Conservation (phyloP, 495 filamentous ascomycete genomes). For the Astrothelium macrocarpum region DNA sequence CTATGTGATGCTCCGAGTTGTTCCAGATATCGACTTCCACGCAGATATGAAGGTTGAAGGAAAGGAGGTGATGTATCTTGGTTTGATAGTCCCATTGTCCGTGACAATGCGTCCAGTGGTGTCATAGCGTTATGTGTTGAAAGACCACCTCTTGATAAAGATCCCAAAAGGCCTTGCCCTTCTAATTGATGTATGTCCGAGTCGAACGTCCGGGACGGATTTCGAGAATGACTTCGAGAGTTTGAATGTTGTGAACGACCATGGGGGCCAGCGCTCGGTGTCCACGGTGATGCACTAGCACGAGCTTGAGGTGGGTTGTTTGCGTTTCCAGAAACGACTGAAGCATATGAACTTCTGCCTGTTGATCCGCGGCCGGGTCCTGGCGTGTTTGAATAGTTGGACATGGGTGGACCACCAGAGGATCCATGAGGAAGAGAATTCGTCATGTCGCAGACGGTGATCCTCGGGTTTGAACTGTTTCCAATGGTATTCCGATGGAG, state of each 20-base stretch:
- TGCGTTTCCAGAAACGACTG: constrained; percentile 63
- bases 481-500: background rate
- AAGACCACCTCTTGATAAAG: constrained; percentile 1
- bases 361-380: constrained; percentile 11
- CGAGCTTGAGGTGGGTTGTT: constrained; percentile 49
- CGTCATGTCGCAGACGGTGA: background rate
- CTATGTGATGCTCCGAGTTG: constrained; percentile 60
- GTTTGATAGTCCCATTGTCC: constrained; percentile 18
- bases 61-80: constrained; percentile 36
- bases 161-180: constrained; percentile 6
- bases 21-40: constrained; percentile 64
- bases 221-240: constrained; percentile 22
- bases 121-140: background rate
- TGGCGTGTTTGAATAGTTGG: constrained; percentile 13
- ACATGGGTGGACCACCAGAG: constrained; percentile 28
- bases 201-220: constrained; percentile 30
- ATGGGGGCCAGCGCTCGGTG: constrained; percentile 12
- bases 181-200: constrained; percentile 29
- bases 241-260: constrained; percentile 11
- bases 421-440: constrained; percentile 23
- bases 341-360: constrained; percentile 61
- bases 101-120: background rate
- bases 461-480: background rate
- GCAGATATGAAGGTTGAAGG: constrained; percentile 75
- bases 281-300: constrained; percentile 37